phyloP scores from a whole-genome alignment of 805 yeast genomes.

The Zygosaccharomyces gambellarensis region DNA sequence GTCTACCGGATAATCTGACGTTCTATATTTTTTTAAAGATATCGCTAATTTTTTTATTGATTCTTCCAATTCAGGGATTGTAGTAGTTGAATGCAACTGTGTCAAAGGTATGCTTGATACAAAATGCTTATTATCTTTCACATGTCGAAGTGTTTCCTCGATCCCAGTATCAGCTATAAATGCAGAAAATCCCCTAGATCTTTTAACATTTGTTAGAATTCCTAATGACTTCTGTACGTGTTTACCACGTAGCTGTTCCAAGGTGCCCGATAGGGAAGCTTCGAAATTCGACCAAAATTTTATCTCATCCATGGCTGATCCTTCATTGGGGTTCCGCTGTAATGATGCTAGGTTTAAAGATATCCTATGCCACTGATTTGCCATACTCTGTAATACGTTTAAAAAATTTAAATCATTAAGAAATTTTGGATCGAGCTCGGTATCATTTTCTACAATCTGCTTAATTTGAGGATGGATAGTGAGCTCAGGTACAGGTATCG shows the following conservation, averaged over 20 bases:
- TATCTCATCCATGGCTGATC: conserved; percentile 59
- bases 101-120: conserved; percentile 67
- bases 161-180: conserved; percentile 70
- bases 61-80: conserved; percentile 41
- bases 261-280: conserved; percentile 48
- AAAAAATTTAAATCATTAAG: conserved; percentile 49
- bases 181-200: conserved; percentile 75
- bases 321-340: conserved; percentile 49
- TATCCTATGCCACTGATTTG: conserved; percentile 68
- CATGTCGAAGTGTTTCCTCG: conserved; percentile 45
- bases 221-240: conserved; percentile 55
- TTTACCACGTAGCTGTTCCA: conserved; percentile 51
- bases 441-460: conserved; percentile 37
- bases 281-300: conserved; percentile 77
- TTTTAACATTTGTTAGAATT: conserved; percentile 60
- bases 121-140: conserved; percentile 56
- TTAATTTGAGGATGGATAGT: conserved; percentile 49
- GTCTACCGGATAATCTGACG: conserved; percentile 55
- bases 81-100: conserved; percentile 47
- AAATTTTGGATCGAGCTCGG: conserved; percentile 23
- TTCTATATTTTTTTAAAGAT: conserved; percentile 60
- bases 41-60: conserved; percentile 48
- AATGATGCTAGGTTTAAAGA: conserved; percentile 45
- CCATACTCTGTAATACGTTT: conserved; percentile 64
- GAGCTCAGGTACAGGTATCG: conserved; percentile 65